Conservation (phyloP, 345 rosid genomes). For the Aethionema arabicum region DNA sequence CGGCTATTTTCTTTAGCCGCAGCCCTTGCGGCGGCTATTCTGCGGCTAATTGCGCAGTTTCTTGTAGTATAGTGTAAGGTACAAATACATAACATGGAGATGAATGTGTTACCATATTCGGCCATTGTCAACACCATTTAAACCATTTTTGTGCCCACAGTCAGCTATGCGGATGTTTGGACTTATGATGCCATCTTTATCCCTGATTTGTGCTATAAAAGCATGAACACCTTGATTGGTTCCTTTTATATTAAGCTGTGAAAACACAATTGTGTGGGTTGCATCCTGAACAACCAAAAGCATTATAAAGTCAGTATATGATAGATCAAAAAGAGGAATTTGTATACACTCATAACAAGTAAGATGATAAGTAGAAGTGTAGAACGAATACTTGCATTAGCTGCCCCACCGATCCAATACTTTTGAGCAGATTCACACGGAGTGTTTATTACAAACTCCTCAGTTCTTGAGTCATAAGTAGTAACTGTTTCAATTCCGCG, state of each 20-base stretch:
- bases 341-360: conserved; percentile 6
- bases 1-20: too few relatives aligned
- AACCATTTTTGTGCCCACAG: conserved; percentile 92
- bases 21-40: too few relatives aligned
- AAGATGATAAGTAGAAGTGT: too few relatives aligned
- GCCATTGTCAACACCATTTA: conserved; percentile 97
- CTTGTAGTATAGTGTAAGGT: conserved; percentile 1
- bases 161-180: conserved; percentile 83
- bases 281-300: conserved; percentile 64
- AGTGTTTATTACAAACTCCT: conserved; percentile 87
- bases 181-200: conserved; percentile 63
- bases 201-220: conserved; percentile 81
- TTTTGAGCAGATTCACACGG: conserved; percentile 98
- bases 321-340: neutral
- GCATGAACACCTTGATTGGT: conserved; percentile 93
- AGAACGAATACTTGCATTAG: conserved; percentile 52
- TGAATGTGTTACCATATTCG: conserved; percentile 66
- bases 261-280: conserved; percentile 86
- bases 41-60: too few relatives aligned
- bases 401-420: conserved; percentile 98
- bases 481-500: conserved; percentile 90
- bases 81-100: conserved; percentile 5
- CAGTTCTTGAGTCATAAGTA: conserved; percentile 64
- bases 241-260: conserved; percentile 80
- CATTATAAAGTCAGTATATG: conserved; percentile 30